These are phyloP conservation scores for Solanum hybrid DNA, from an alignment of 305 asterid species.

Conservation along the genomic window DNA sequence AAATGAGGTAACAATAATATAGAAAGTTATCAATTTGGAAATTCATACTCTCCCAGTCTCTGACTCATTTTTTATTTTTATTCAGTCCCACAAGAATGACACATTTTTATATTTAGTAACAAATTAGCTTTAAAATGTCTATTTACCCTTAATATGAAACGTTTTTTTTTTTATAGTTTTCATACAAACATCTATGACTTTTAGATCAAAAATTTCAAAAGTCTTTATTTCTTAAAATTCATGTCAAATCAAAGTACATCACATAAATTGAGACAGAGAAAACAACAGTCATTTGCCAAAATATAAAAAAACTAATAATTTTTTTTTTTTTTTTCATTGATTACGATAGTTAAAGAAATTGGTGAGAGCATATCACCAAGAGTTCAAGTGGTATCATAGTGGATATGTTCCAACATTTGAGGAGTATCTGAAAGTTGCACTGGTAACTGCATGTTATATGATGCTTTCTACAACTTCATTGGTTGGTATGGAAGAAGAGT, in stretches of 20 bases:
- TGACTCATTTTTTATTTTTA: too few relatives aligned
- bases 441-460: slow-evolving; percentile 10
- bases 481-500: slow-evolving; percentile 23
- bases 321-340: not conserved
- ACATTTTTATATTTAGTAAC: too few relatives aligned
- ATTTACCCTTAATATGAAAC: too few relatives aligned
- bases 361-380: slow-evolving; percentile 17
- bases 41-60: too few relatives aligned
- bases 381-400: slow-evolving; percentile 29
- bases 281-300: not conserved
- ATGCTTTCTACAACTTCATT: slow-evolving; percentile 21
- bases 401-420: slow-evolving; percentile 23
- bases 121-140: too few relatives aligned
- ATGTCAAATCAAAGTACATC: not conserved
- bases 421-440: slow-evolving; percentile 33
- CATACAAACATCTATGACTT: too few relatives aligned
- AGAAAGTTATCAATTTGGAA: not conserved
- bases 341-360: slow-evolving; percentile 28
- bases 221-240: too few relatives aligned
- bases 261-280: not conserved
- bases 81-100: too few relatives aligned
- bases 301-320: not conserved
- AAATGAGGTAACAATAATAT: not conserved
- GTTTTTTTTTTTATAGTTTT: too few relatives aligned
- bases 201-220: too few relatives aligned